Evolutionary conservation across 139 green algal species (phyloP).

Genomic region (Chlamydomonas schloesseri): DNA sequence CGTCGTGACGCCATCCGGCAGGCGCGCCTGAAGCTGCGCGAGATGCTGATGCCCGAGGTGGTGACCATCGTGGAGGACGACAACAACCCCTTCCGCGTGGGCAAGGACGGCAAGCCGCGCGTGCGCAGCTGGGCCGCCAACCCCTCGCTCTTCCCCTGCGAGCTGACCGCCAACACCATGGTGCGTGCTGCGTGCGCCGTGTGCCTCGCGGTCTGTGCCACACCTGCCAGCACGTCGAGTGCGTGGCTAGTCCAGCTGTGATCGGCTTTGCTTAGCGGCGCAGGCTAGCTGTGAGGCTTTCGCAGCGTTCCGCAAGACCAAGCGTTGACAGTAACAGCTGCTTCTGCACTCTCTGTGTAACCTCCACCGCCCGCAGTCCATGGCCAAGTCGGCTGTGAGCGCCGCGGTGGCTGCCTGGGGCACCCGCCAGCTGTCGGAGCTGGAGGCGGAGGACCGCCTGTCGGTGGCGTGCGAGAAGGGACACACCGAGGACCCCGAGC

Average conservation of each 20-base stretch:
- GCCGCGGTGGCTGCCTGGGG: conserved; percentile 70
- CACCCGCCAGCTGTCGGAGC: conserved; percentile 71
- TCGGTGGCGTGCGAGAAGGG: conserved; percentile 94
- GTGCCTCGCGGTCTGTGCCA: too few relatives aligned
- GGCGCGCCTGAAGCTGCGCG: conserved; percentile 91
- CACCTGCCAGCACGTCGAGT: too few relatives aligned
- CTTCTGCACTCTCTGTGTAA: too few relatives aligned
- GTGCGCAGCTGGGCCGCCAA: conserved; percentile 59
- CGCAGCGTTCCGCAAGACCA: too few relatives aligned
- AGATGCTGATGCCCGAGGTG: conserved; percentile 91
- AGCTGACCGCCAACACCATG: conserved; percentile 66
- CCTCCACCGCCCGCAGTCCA: neutral
- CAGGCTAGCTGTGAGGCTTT: too few relatives aligned
- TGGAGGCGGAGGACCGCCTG: conserved; percentile 94
- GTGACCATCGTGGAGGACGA: conserved; percentile 51
- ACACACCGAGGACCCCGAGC: conserved; percentile 78
- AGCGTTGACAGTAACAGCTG: too few relatives aligned
- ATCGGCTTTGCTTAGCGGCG: too few relatives aligned
- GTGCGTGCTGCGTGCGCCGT: too few relatives aligned
- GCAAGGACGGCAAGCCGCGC: conserved; percentile 50
- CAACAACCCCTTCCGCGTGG: conserved; percentile 42
- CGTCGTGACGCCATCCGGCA: too few relatives aligned
- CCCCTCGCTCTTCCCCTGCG: conserved; percentile 88
- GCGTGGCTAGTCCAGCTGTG: too few relatives aligned
- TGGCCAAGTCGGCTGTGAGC: conserved; percentile 49